Evolutionary conservation across 1,284 basidiomycete species (phyloP), one percentile per base, ranked within the genome.

Genomic region (Ceratobasidium sp.): DNA sequence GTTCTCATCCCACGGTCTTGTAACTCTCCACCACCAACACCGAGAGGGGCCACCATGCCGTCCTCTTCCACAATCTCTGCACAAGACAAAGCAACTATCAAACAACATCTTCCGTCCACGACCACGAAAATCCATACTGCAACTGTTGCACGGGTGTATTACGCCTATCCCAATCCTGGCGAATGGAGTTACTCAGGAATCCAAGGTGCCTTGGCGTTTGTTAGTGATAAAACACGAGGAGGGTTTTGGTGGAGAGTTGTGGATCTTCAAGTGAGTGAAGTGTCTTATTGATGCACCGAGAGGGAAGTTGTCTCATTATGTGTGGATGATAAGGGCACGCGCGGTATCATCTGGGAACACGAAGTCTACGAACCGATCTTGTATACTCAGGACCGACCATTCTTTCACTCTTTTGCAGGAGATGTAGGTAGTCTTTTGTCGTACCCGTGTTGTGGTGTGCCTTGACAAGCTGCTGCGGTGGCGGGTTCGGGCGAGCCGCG

Each of bases 281-380:
- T 12, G 40, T 23, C 49, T 13, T 18, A 12, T 28, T 64, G n/a
- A 33, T 39, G 28, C 3, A 5, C 23, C n/a, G 15, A 42, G 33
- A 33, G 10, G 18, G 18, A 39, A 71, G 9, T n/a, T 13, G 60
- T 75, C 73, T 20, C 42, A 28, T 46, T 23, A 40, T 18, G 63
- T 49, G 13, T 20, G 28, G 28, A 10, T 40, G 46, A 18, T 81
- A 88, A 64, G 83, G 94, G 95, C 15, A 95, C 94, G 1, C 87
- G 95, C 70, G 97, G 96, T 12, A 90, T 97, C 42, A 91, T 97
- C 60, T 99, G 97, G 97, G 93, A 97, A 81, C 95, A 98, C 82
- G 97, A 98, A 84, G 85, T 98, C 2, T 98, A 97, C 81, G 90
- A 94, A 53, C 92, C 92, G 61, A 92, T 98, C 80, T 91, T 94